Base-by-base conservation (phyloP, 768 basidiomycete species). In the Suillus tomentosus region DNA sequence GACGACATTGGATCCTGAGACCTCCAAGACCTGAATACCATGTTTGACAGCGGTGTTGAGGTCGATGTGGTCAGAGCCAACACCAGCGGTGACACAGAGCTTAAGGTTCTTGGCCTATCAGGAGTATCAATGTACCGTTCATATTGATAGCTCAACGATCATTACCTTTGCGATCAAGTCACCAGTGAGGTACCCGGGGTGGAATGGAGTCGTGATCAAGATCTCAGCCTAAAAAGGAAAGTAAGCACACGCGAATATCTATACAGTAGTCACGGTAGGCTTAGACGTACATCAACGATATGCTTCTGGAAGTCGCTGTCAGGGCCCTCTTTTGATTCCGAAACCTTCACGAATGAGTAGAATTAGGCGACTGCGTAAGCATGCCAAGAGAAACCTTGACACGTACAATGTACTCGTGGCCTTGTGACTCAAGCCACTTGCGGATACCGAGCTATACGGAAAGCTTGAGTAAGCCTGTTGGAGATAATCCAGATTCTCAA, bases 41-140 rank as follows among this genome's bases (percentile, higher is more conserved):
- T 85, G 80, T 73, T 93, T 87, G 67, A 92, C 94, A 31, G 92
- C 90, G 24, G 93, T 91, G 75, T 95, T 89, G 65, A 96, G 84
- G 74, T 96, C 94, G 67, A 95, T 87, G 79, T 92, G 93, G 78
- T 95, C 95, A 22, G 91, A 93, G 13, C 94, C 92, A 55, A 95
- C 93, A 75, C 92, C 93, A 64, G 94, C 95, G 27, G 95, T 97
- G 71, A 96, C 84, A 71, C 91, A 92, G 63, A 96, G 74, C 78
- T 94, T 96, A 66, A 97, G 85, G 69, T 95, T 95, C 78, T 90
- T 90, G 39, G 95, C 93, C 85, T 93, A 62, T 73, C 15, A 47
- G 58, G 39, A 50, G 7, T 9, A 31, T 42, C 10, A 42, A 42
- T 42, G 24, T 42, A 24, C 36, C 3, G 37, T 65, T 62, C 63